These are phyloP conservation scores for Ophiostoma pallidulum DNA, from an alignment of 2,329 filamentous ascomycete species.

Conservation along the genomic window DNA sequence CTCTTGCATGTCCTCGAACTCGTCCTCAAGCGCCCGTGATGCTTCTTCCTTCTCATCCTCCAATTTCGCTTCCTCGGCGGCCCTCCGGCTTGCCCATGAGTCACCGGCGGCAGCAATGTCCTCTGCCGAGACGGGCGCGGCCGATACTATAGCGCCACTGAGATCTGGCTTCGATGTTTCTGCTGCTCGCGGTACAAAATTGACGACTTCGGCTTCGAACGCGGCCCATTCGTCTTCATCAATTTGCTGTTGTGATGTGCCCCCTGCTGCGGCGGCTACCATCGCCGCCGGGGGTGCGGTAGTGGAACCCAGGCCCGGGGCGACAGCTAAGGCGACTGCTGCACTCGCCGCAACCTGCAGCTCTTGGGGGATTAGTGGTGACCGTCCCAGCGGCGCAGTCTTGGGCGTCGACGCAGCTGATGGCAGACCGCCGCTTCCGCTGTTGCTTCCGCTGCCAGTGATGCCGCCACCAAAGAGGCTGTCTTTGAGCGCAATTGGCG, in stretches of 20 bases:
- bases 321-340: no score
- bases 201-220: conserved; percentile 63
- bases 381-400: conserved; percentile 27
- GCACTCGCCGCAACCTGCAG: conserved; percentile 1
- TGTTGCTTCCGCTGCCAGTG: background rate
- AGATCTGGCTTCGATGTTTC: background rate
- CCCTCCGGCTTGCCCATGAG: conserved; percentile 41
- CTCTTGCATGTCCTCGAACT: conserved; percentile 76
- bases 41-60: conserved; percentile 69
- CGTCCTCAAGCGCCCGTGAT: conserved; percentile 59
- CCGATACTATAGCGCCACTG: conserved; percentile 49
- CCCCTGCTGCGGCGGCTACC: no score
- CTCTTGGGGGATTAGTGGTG: conserved; percentile 29
- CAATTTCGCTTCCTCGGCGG: conserved; percentile 44
- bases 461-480: conserved; percentile 16
- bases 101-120: conserved; percentile 44
- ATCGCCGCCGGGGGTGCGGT: no score
- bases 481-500: conserved; percentile 34
- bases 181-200: conserved; percentile 39
- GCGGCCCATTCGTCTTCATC: conserved; percentile 80
- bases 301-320: no score
- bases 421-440: conserved; percentile 13
- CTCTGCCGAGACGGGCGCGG: conserved; percentile 56
- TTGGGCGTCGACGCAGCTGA: conserved; percentile 36
- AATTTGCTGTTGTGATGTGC: conserved; percentile 28